These are phyloP conservation scores for Zalaria sp. DNA, from an alignment of 2,329 filamentous ascomycete genomes.

Conservation along the genomic window DNA sequence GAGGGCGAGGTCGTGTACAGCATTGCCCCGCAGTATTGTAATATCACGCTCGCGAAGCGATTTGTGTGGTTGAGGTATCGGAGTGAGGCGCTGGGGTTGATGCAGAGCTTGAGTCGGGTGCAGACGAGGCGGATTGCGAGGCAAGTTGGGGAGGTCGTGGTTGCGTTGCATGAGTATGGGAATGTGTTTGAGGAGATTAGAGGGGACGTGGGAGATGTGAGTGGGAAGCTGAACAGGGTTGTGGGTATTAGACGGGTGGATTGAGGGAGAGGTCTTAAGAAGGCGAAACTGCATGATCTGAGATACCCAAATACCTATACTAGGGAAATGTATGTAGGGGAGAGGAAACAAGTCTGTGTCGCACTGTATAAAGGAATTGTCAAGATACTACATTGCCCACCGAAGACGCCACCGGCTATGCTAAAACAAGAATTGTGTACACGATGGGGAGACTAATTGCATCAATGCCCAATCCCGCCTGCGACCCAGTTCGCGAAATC, in stretches of 20 bases:
- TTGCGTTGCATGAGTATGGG: slow-evolving; percentile 17
- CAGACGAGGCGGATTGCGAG: slow-evolving; percentile 23
- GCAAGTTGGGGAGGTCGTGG: slow-evolving; percentile 17
- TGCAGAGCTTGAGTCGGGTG: slow-evolving; percentile 20
- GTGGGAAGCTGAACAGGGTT: slow-evolving; percentile 16
- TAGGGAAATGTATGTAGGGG: too few relatives aligned
- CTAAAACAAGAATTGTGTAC: too few relatives aligned
- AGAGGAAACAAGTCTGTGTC: too few relatives aligned
- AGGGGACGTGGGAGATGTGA: slow-evolving; percentile 12
- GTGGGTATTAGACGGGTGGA: slow-evolving; percentile 19
- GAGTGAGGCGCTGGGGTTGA: slow-evolving; percentile 20
- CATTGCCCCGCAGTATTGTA: slow-evolving; percentile 18
- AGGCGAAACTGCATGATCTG: too few relatives aligned
- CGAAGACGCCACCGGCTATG: too few relatives aligned
- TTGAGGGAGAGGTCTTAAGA: slow-evolving; percentile 2
- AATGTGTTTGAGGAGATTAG: slow-evolving; percentile 10
- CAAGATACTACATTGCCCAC: too few relatives aligned
- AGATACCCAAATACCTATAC: too few relatives aligned
- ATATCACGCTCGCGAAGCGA: slow-evolving; percentile 19
- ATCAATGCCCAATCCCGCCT: slow-evolving; percentile 49
- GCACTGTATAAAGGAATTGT: too few relatives aligned
- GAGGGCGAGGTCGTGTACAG: slow-evolving; percentile 19
- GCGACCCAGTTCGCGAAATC: slow-evolving; percentile 55
- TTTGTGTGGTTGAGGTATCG: slow-evolving; percentile 24
- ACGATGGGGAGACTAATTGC: too few relatives aligned